Conservation (phyloP, 2,329 filamentous ascomycete genomes). For the Shiraia bambusicola region DNA sequence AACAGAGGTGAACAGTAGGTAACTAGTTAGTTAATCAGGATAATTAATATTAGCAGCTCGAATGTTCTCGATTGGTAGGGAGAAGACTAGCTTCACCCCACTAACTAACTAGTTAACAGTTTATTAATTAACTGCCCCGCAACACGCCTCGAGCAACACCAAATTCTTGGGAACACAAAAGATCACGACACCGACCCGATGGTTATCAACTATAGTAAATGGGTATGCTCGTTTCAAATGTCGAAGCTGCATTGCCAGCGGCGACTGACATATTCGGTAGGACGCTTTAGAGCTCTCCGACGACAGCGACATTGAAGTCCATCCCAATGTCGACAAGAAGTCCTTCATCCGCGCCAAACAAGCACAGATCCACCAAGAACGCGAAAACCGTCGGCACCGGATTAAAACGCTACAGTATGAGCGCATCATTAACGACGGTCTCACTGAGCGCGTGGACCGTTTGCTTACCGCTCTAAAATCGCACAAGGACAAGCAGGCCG, state of each 20-base stretch:
- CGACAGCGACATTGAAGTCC: slow-evolving; percentile 96
- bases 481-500: slow-evolving; percentile 58
- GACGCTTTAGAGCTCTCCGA: slow-evolving; percentile 95
- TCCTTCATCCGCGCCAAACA: slow-evolving; percentile 99
- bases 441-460: slow-evolving; percentile 78
- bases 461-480: slow-evolving; percentile 74
- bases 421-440: slow-evolving; percentile 86
- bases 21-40: neutral
- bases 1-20: neutral
- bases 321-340: slow-evolving; percentile 97
- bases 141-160: slow-evolving; percentile 16
- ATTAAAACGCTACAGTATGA: slow-evolving; percentile 93
- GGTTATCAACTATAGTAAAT: slow-evolving; percentile 72
- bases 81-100: slow-evolving; percentile 17
- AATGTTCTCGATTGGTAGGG: slow-evolving; percentile 22
- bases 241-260: neutral
- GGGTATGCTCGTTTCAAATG: slow-evolving; percentile 52
- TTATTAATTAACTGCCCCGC: slow-evolving; percentile 18
- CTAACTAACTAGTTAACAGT: too few species aligned
- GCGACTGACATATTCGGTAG: slow-evolving; percentile 44
- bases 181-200: slow-evolving; percentile 36
- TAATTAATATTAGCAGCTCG: slow-evolving; percentile 17
- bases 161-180: slow-evolving; percentile 7
- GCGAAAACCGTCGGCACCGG: slow-evolving; percentile 79
- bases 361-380: slow-evolving; percentile 91